These are phyloP conservation scores for Ceratocystis colombiana DNA, from an alignment of 2,329 filamentous ascomycete species.

Conservation along the genomic window DNA sequence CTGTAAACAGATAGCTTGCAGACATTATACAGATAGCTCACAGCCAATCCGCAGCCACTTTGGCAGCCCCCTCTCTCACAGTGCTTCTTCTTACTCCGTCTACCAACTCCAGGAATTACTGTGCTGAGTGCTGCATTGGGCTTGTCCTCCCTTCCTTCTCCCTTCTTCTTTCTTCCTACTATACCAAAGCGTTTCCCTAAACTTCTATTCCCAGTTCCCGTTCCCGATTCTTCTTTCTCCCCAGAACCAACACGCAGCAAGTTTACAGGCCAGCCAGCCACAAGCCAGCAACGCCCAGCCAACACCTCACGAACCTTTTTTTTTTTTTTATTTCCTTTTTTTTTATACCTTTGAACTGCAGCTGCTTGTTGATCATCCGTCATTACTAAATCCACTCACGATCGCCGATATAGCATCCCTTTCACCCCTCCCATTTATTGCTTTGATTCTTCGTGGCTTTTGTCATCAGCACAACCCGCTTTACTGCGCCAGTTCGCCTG, in stretches of 20 bases:
- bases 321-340: no score
- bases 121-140: slow-evolving; percentile 16
- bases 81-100: slow-evolving; percentile 6
- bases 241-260: slow-evolving; percentile 2
- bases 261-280: no score
- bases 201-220: neutral
- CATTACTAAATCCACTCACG: no score
- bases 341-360: no score
- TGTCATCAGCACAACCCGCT: neutral
- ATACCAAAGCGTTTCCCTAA: slow-evolving; percentile 5
- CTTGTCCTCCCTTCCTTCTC: slow-evolving; percentile 4
- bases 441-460: slow-evolving; percentile 1
- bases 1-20: no score
- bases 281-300: neutral
- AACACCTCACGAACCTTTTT: neutral
- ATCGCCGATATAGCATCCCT: no score
- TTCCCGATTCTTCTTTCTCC: neutral
- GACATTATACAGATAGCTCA: no score
- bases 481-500: neutral
- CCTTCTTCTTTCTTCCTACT: slow-evolving; percentile 11
- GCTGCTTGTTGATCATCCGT: no score
- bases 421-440: neutral
- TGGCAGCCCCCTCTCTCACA: slow-evolving; percentile 8
- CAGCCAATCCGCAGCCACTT: neutral
- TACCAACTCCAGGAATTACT: neutral